These are phyloP conservation scores for Talaromyces sp. DNA, from an alignment of 2,329 filamentous ascomycete genomes.

Conservation along the genomic window DNA sequence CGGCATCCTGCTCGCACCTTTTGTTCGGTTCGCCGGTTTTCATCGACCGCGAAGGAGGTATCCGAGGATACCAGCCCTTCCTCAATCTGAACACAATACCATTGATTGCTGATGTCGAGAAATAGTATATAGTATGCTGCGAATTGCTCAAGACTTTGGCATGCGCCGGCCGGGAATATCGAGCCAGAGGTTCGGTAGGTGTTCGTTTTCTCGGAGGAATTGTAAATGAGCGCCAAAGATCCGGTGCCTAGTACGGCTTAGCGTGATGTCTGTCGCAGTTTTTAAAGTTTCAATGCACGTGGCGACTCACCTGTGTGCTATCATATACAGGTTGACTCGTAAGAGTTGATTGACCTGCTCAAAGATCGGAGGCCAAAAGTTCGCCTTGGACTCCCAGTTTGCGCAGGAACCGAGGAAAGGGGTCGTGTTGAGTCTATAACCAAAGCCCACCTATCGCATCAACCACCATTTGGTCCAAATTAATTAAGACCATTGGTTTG, in stretches of 20 bases:
- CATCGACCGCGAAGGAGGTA: constrained; percentile 4
- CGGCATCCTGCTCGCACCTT: constrained; percentile 14
- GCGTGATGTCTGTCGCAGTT: neutral
- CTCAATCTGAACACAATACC: neutral
- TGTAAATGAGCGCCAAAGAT: neutral
- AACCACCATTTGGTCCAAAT: neutral
- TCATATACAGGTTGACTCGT: neutral
- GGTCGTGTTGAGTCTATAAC: neutral
- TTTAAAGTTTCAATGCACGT: constrained; percentile 1
- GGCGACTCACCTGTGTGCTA: neutral
- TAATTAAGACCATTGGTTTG: constrained; percentile 2
- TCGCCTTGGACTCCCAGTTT: neutral
- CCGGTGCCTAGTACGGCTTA: neutral
- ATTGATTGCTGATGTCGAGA: neutral
- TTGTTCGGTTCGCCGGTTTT: neutral
- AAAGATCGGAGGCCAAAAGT: neutral
- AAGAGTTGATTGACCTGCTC: neutral
- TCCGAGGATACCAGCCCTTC: constrained; percentile 10
- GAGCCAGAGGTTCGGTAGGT: neutral
- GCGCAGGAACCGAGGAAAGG: constrained; percentile 6
- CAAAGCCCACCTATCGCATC: constrained; percentile 1
- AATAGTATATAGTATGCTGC: neutral
- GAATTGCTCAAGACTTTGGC: neutral
- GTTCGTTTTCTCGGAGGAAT: neutral
- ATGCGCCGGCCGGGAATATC: neutral